Conservation (phyloP, 2,329 filamentous ascomycete species). For the Dothideomycetes sp. region DNA sequence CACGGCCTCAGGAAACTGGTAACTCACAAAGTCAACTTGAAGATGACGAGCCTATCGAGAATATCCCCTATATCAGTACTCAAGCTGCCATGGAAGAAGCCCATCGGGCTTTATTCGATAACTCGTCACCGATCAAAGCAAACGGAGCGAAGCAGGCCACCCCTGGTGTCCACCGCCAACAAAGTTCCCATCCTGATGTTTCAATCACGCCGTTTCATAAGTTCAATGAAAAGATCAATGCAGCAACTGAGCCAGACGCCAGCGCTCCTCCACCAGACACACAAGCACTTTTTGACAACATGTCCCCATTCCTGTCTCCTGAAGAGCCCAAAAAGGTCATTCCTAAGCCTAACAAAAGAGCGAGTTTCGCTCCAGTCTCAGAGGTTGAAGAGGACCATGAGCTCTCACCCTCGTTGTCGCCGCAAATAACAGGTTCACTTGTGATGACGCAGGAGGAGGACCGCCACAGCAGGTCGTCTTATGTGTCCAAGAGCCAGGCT, state of each 20-base stretch:
- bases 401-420: not conserved
- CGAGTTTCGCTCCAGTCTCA: conserved; percentile 6
- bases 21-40: not conserved
- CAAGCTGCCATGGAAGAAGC: conserved; percentile 13
- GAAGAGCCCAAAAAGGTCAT: not conserved
- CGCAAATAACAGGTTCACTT: not conserved
- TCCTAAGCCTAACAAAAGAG: conserved; percentile 1
- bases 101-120: conserved; percentile 9
- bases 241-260: conserved; percentile 12
- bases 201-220: conserved; percentile 10
- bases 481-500: too few species aligned
- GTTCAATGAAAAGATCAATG: conserved; percentile 12
- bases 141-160: not conserved
- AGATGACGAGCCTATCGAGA: too few species aligned
- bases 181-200: conserved; percentile 17
- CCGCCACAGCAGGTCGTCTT: too few species aligned
- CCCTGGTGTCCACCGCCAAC: not conserved
- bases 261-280: conserved; percentile 25
- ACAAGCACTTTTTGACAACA: conserved; percentile 31
- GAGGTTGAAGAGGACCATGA: conserved; percentile 1
- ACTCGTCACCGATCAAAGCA: conserved; percentile 6
- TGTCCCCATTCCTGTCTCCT: conserved; percentile 8
- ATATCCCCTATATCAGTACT: conserved; percentile 18
- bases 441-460: too few species aligned
- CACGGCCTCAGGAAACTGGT: too few species aligned